Percentiles rank a stretch among this genome's conserved stretches.
phyloP scores from a whole-genome alignment of 768 basidiomycete genomes.

The Phallus indusiatus region DNA sequence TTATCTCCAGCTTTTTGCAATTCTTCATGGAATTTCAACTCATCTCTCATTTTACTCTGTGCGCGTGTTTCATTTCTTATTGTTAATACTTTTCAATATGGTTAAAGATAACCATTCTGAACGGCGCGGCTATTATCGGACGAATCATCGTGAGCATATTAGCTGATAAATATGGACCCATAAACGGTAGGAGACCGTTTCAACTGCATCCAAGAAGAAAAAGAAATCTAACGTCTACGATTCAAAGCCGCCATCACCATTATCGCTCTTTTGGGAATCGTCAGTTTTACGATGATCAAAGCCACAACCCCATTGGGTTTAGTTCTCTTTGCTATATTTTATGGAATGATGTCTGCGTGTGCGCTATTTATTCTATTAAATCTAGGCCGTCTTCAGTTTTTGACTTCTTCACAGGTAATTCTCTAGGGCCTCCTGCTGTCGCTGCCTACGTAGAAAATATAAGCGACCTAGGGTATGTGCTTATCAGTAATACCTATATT shows the following conservation, averaged over 20 bases:
- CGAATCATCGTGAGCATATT: constrained; percentile 38
- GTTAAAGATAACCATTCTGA: constrained; percentile 40
- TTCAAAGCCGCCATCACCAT: constrained; percentile 19
- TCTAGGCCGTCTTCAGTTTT: constrained; percentile 2
- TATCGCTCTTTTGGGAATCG: constrained; percentile 30
- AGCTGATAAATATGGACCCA: constrained; percentile 33
- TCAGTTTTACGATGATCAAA: constrained; percentile 31
- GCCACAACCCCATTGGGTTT: constrained; percentile 27
- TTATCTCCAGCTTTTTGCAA: constrained; percentile 46
- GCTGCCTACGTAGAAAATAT: background rate
- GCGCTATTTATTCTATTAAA: too few species aligned
- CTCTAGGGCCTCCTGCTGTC: background rate
- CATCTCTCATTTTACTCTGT: constrained; percentile 52
- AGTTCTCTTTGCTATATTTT: constrained; percentile 30
- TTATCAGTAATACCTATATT: background rate
- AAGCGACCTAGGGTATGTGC: constrained; percentile 1
- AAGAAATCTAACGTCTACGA: background rate
- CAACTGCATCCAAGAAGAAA: background rate
- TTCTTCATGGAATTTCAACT: constrained; percentile 34
- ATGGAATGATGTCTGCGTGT: constrained; percentile 40
- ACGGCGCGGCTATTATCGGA: constrained; percentile 43
- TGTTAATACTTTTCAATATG: background rate
- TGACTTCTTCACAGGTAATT: background rate
- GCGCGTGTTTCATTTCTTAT: constrained; percentile 8
- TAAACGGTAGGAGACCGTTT: constrained; percentile 25